Base-by-base conservation (phyloP, 1,139 yeast species). In the Kodamaea anthophila region DNA sequence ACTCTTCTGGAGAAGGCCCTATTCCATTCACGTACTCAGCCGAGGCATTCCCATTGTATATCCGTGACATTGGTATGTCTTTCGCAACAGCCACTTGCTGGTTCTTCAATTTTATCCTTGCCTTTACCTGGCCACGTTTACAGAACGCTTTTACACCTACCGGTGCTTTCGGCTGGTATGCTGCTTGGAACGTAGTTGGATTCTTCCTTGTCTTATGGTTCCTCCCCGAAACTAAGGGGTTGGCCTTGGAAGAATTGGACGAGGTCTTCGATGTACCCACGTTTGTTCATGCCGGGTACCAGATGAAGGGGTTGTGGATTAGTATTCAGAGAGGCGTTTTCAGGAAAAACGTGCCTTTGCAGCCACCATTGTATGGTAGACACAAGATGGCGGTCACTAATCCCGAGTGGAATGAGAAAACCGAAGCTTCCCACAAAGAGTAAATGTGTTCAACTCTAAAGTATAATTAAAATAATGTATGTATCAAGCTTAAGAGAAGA, bases 1-100 rank as follows among this genome's bases (percentile, higher is more conserved):
- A 85, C 56, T 82, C 93, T 1, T 77, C 84, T 3, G 91, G 94
- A 37, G 86, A 82, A 58, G 95, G 95, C 26, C 94, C 94, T 10
- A 93, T 85, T 30, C 94, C 95, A 6, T 85, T 85, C 63, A 82
- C 93, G 2, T 83, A 84, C 50, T 78, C 93, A 15, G 94, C 94
- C 11, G 94, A 85, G 55, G 84, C 83, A 40, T 85, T 84, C 65
- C 88, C 93, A 34, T 66, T 85, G 43, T 83, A 83, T 47, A 78
- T 84, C 38, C 77, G 96, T 58, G 93, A 86, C 47, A 60, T 84
- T 29, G 94, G 94, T 34, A 83, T 87, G 80, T 78, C 91, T 4
- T 65, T 78, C 42, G 94, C 94, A 13, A 81, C 91, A 16, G 83
- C 88, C 19, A 79, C 87, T 12, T 69, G 86, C 53, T 85, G 94